phyloP scores from a whole-genome alignment of 2,329 filamentous ascomycete genomes.

The Epichloe uncinata region DNA sequence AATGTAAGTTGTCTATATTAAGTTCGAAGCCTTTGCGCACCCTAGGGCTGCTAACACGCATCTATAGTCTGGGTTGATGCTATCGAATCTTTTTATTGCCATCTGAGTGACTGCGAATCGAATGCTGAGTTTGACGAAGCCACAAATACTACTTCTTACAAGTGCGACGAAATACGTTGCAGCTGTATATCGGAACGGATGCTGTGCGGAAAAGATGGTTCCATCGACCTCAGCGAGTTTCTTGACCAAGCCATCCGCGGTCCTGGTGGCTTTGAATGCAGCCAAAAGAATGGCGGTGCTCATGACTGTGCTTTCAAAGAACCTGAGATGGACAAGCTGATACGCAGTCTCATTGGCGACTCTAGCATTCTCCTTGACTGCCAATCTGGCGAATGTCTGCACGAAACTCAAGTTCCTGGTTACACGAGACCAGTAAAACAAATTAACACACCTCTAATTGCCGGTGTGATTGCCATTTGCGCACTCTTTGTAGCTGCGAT shows the following conservation, averaged over 20 bases:
- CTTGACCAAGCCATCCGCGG: constrained; percentile 71
- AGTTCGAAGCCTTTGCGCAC: neutral
- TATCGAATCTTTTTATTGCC: constrained; percentile 91
- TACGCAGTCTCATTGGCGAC: constrained; percentile 81
- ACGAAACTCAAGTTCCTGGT: constrained; percentile 84
- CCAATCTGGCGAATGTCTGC: constrained; percentile 79
- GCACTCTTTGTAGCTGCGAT: constrained; percentile 81
- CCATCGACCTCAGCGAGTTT: constrained; percentile 86
- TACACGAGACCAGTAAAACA: constrained; percentile 79
- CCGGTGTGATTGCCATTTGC: constrained; percentile 76
- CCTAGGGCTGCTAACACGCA: neutral
- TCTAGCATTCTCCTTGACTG: constrained; percentile 76
- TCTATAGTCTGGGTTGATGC: constrained; percentile 80
- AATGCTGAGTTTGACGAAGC: constrained; percentile 52
- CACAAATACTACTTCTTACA: constrained; percentile 72
- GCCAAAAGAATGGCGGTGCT: constrained; percentile 46
- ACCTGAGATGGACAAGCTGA: constrained; percentile 83
- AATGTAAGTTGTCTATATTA: constrained; percentile 47
- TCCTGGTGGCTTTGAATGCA: constrained; percentile 71
- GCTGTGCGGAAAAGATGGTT: constrained; percentile 84
- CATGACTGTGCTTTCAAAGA: constrained; percentile 75
- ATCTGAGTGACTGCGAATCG: constrained; percentile 68
- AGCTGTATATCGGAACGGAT: constrained; percentile 82
- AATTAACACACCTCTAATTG: constrained; percentile 95
- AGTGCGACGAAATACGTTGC: constrained; percentile 74